Percentiles rank a stretch among this genome's conserved stretches.
Conservation (phyloP, 345 rosid genomes). For the Citrus reticulata region DNA sequence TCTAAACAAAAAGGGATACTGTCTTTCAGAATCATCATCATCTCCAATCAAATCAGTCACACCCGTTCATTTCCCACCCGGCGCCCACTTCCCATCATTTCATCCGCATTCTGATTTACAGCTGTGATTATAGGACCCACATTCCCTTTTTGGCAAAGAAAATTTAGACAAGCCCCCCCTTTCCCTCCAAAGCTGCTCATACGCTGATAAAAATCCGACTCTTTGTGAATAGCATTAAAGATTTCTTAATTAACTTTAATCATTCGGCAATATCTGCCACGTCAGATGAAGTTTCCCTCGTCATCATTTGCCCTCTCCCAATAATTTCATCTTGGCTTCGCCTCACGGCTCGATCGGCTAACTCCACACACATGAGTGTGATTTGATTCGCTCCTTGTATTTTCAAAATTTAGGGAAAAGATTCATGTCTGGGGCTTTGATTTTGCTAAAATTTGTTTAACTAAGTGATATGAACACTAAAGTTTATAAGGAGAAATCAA, state of each 20-base stretch:
- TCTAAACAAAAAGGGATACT: slow-evolving; percentile 5
- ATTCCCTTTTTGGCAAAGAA: slow-evolving; percentile 31
- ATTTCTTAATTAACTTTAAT: not conserved
- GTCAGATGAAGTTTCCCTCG: not conserved
- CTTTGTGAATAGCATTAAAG: not conserved
- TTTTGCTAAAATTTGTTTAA: no score
- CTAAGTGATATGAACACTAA: no score
- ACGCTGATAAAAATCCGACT: not conserved
- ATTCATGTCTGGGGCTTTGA: no score
- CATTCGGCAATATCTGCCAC: not conserved
- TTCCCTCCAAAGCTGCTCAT: slow-evolving; percentile 8
- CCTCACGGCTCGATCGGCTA: slow-evolving; percentile 2
- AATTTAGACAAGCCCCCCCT: slow-evolving; percentile 9
- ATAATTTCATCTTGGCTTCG: not conserved
- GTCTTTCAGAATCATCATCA: slow-evolving; percentile 18
- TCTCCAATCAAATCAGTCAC: slow-evolving; percentile 5
- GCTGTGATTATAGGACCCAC: slow-evolving; percentile 26
- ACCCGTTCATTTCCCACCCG: not conserved
- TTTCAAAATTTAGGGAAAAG: no score
- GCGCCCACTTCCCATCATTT: slow-evolving; percentile 2
- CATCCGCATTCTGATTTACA: slow-evolving; percentile 22
- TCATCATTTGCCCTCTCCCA: not conserved
- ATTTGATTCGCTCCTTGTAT: not conserved
- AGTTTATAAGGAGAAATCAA: no score
- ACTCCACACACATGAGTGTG: not conserved